Base-by-base conservation (phyloP, 2,329 filamentous ascomycete species). In the Lithohypha guttulata region DNA sequence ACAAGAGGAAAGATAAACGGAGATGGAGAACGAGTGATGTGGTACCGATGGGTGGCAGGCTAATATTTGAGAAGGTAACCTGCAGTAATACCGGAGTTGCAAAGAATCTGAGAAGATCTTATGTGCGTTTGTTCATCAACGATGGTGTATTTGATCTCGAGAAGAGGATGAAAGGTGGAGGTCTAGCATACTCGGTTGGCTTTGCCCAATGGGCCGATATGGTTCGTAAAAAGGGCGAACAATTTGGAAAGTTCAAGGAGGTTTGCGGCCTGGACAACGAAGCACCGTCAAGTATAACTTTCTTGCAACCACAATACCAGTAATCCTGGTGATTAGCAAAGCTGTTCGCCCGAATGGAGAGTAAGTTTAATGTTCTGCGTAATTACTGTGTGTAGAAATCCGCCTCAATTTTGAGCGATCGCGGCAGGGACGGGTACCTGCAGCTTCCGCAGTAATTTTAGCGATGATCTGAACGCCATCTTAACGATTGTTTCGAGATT, bases 41-140 rank as follows among this genome's bases (percentile, higher is more conserved):
- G 4, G 62, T 69, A 23, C 71, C 73, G 3, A 77, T 77, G 73
- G 70, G 70, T 10, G 72, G 66, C 5, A 61, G 71, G 15, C 56
- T 74, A 28, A 64, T 71, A 28, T 59, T 77, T 41, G 73, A 77
- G 49, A 57, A 72, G 8, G 55, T 76, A 17, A 55, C 55, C 6
- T 76, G 70, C 46, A 29, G 21, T 11, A 35, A 35, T 23, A 40
- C 25, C 13, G 35, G 21, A 3, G 32, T 38, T 14, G 41, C 41
- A 13, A 31, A 40, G 11, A 30, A 40, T 7, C 36, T 45, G 3
- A 44, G 56, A 2, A 51, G 57, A 4, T 34, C 44, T 3, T 73
- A 62, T 44, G 58, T 77, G 15, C 63, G 72, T 13, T 51, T 76
- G 42, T 71, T 70, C 31, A 64, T 77, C 51, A 77, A 77, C 48